Conservation (phyloP, 148 eudicot species). For the Persicaria tinctoria region DNA sequence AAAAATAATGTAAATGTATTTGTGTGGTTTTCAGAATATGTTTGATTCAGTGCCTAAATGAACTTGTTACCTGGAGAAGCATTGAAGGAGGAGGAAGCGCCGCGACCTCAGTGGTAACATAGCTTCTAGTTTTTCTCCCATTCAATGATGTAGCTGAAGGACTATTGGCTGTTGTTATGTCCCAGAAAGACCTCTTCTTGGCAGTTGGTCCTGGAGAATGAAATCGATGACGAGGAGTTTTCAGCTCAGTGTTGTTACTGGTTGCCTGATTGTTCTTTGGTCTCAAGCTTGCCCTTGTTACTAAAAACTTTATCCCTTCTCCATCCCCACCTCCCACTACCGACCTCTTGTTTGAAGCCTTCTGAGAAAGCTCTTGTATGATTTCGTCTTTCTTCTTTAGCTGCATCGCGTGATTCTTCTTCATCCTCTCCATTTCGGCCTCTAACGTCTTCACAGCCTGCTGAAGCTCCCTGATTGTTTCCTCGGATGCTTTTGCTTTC, state of each 20-base stretch:
- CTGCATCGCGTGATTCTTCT: constrained; percentile 51
- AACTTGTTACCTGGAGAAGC: constrained; percentile 71
- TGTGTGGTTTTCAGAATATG: background rate
- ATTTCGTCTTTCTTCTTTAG: constrained; percentile 56
- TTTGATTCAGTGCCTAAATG: background rate
- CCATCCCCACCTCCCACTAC: constrained; percentile 17
- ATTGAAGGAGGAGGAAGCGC: constrained; percentile 56
- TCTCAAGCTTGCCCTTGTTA: constrained; percentile 48
- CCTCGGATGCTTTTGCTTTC: constrained; percentile 38
- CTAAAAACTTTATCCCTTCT: constrained; percentile 33
- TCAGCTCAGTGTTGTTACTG: constrained; percentile 38
- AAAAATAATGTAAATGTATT: background rate
- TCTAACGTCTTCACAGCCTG: constrained; percentile 50
- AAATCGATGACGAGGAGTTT: constrained; percentile 49
- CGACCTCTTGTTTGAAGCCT: constrained; percentile 25
- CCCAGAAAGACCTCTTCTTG: constrained; percentile 84
- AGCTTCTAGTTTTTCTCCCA: constrained; percentile 74
- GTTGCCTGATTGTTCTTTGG: constrained; percentile 25
- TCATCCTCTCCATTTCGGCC: constrained; percentile 55
- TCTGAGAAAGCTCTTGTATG: constrained; percentile 45
- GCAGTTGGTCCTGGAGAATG: constrained; percentile 59
- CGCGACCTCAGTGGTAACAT: constrained; percentile 33
- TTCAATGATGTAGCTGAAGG: constrained; percentile 52
- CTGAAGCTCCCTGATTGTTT: constrained; percentile 46
- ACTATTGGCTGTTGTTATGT: constrained; percentile 79